Percentiles rank a stretch among this genome's conserved stretches.
These are phyloP conservation scores for Ceratocystiopsis sp. DNA, from an alignment of 2,329 filamentous ascomycete species.

Conservation along the genomic window DNA sequence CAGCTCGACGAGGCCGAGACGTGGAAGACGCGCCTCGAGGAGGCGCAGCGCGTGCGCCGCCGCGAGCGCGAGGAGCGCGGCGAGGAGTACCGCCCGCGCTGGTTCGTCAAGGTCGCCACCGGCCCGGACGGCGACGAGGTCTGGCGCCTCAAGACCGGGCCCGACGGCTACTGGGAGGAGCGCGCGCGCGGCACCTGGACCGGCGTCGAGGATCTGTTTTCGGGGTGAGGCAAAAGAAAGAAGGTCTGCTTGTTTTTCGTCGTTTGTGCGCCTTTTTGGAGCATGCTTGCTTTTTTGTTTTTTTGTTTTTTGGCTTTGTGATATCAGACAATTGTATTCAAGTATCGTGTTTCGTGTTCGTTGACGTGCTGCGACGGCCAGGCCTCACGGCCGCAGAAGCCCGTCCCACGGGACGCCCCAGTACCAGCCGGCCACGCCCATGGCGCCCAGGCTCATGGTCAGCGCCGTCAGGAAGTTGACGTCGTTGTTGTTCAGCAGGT, in stretches of 20 bases:
- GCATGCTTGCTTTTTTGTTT: too few species aligned
- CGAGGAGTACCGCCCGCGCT: constrained; percentile 56
- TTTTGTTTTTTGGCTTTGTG: too few species aligned
- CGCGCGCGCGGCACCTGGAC: constrained; percentile 51
- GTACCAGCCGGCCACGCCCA: constrained; percentile 45
- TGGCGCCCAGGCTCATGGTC: constrained; percentile 61
- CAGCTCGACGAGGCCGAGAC: constrained; percentile 70
- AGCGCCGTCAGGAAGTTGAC: constrained; percentile 89
- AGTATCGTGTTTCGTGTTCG: too few species aligned
- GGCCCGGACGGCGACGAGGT: constrained; percentile 45
- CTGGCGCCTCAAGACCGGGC: constrained; percentile 62
- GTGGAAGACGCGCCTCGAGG: constrained; percentile 70
- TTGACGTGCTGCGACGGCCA: too few species aligned
- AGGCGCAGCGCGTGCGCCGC: constrained; percentile 61
- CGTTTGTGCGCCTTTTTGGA: too few species aligned
- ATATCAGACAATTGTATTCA: too few species aligned
- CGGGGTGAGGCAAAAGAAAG: constrained; percentile 1
- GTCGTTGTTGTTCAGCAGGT: constrained; percentile 84
- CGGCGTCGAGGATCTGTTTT: constrained; percentile 34
- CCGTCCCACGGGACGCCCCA: constrained; percentile 37
- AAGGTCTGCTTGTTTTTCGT: too few species aligned
- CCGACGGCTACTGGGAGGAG: constrained; percentile 89
- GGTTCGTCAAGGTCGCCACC: constrained; percentile 63
- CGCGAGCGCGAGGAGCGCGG: constrained; percentile 60
- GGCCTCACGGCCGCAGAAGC: constrained; percentile 15